phyloP scores from a whole-genome alignment of 2,329 filamentous ascomycete species.

The Aureobasidium sp. region DNA sequence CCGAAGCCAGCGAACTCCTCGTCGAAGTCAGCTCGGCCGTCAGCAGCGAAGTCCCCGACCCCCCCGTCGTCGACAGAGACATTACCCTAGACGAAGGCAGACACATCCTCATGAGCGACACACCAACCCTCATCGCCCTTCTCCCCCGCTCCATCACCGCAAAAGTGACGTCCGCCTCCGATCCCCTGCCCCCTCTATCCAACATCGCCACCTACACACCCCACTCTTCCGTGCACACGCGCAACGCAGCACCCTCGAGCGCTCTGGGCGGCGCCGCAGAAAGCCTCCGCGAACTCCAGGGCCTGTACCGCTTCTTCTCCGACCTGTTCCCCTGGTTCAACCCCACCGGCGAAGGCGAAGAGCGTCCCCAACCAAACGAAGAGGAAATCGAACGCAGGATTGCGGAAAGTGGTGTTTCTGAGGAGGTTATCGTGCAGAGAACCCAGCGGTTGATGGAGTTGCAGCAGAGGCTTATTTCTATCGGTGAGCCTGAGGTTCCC shows the following conservation, averaged over 20 bases:
- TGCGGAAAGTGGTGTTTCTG: slow-evolving; percentile 19
- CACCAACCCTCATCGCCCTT: slow-evolving; percentile 58
- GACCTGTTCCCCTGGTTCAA: slow-evolving; percentile 24
- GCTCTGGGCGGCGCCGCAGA: slow-evolving; percentile 15
- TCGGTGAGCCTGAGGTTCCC: neutral
- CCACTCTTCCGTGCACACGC: slow-evolving; percentile 9
- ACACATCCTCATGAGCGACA: slow-evolving; percentile 70
- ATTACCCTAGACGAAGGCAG: slow-evolving; percentile 55
- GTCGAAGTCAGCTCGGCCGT: slow-evolving; percentile 56
- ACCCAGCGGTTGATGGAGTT: slow-evolving; percentile 22
- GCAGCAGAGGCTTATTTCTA: slow-evolving; percentile 20
- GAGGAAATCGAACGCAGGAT: slow-evolving; percentile 23
- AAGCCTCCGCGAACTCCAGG: slow-evolving; percentile 21
- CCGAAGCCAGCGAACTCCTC: slow-evolving; percentile 59
- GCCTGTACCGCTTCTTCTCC: slow-evolving; percentile 22
- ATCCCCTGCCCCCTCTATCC: slow-evolving; percentile 66
- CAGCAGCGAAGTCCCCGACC: slow-evolving; percentile 34
- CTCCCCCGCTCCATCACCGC: slow-evolving; percentile 58
- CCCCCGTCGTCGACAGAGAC: slow-evolving; percentile 26
- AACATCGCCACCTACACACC: slow-evolving; percentile 23
- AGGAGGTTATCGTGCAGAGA: slow-evolving; percentile 20
- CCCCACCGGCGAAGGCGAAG: slow-evolving; percentile 10
- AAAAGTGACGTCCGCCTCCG: slow-evolving; percentile 62
- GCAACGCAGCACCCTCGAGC: slow-evolving; percentile 16
- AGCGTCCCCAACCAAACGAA: slow-evolving; percentile 17